Evolutionary conservation across 495 filamentous ascomycete species (phyloP).

Genomic region (Lindgomyces ingoldianus): DNA sequence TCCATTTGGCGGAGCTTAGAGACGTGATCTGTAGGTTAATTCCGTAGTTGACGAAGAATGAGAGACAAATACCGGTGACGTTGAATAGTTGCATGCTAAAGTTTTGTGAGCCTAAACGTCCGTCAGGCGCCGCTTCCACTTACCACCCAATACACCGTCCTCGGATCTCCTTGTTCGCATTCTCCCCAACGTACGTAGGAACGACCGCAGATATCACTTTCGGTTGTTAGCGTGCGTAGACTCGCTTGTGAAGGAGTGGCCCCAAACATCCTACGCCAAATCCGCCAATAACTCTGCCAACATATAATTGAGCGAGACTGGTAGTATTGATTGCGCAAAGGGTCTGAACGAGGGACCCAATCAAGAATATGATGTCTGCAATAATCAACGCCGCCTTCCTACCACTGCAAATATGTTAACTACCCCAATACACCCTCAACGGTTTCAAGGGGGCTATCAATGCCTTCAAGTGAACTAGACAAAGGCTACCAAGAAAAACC

Average conservation of each 20-base stretch:
- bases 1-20: conserved; percentile 52
- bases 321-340: conserved; percentile 39
- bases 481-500: too few species aligned
- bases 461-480: too few species aligned
- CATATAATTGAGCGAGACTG: conserved; percentile 40
- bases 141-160: conserved; percentile 43
- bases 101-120: background rate
- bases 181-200: conserved; percentile 51
- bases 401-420: conserved; percentile 30
- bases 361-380: conserved; percentile 35
- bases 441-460: too few species aligned
- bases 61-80: conserved; percentile 37
- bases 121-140: conserved; percentile 1
- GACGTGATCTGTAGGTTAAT: conserved; percentile 51
- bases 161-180: conserved; percentile 48
- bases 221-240: background rate
- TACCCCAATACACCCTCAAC: conserved; percentile 8
- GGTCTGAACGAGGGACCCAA: conserved; percentile 44
- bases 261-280: conserved; percentile 43
- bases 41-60: conserved; percentile 49
- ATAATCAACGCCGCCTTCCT: conserved; percentile 37
- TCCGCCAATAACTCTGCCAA: conserved; percentile 47
- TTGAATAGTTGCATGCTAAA: conserved; percentile 38
- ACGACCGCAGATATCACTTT: conserved; percentile 42
- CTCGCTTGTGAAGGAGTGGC: background rate